Percentiles rank a stretch among this genome's conserved stretches.
phyloP scores from a whole-genome alignment of 345 rosid species.

The Capsella bursapastoris region DNA sequence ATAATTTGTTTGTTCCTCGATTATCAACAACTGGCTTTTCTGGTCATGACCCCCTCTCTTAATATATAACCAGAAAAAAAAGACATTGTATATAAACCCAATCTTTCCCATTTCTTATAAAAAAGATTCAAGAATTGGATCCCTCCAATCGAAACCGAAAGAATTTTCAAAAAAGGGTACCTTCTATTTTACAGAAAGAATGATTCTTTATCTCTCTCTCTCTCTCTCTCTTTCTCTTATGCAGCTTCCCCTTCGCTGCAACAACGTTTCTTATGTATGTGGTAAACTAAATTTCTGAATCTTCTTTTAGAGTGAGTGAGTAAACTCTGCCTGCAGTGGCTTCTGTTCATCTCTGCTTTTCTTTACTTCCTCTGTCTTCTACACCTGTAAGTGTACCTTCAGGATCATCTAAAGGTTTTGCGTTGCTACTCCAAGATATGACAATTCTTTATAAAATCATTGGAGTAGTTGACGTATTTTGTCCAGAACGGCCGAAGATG shows the following conservation, averaged over 20 bases:
- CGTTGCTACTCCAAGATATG: constrained; percentile 78
- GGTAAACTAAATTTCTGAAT: constrained; percentile 37
- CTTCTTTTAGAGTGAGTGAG: constrained; percentile 5
- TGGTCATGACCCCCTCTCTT: constrained; percentile 34
- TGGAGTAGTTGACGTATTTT: constrained; percentile 85
- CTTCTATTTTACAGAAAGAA: constrained; percentile 48
- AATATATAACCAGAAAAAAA: constrained; percentile 6
- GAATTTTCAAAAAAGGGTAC: constrained; percentile 43
- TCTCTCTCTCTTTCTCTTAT: constrained; percentile 31
- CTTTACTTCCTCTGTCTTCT: constrained; percentile 42
- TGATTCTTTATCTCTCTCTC: constrained; percentile 34
- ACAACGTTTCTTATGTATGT: constrained; percentile 37
- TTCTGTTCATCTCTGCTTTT: constrained; percentile 26
- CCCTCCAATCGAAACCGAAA: constrained; percentile 34
- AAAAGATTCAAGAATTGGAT: constrained; percentile 35
- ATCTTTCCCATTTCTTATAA: constrained; percentile 26
- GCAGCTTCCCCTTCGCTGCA: constrained; percentile 40
- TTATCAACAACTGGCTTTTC: constrained; percentile 39
- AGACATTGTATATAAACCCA: not conserved
- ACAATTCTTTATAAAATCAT: constrained; percentile 90
- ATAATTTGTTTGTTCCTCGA: constrained; percentile 31
- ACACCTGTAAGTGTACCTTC: constrained; percentile 40
- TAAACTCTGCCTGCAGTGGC: constrained; percentile 36
- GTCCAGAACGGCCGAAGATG: constrained; percentile 99
- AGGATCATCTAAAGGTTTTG: constrained; percentile 25